Evolutionary conservation across 768 basidiomycete species (phyloP).

Genomic region (Lactarius indigo): DNA sequence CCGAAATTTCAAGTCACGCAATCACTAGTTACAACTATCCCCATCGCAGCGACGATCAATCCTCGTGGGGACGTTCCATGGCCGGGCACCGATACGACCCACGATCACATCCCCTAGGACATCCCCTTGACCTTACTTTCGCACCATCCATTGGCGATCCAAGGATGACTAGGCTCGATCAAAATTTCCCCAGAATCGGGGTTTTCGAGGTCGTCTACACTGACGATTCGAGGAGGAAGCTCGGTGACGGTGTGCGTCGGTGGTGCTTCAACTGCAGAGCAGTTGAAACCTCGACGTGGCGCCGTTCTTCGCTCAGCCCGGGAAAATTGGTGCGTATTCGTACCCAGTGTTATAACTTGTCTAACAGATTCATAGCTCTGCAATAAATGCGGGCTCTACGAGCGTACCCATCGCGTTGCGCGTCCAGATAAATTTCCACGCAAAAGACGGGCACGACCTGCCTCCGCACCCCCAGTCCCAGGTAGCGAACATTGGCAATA

Average conservation of each 20-base stretch:
- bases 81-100: not conserved
- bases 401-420: conserved; percentile 72
- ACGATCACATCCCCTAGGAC: not conserved
- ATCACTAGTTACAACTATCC: not conserved
- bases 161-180: not conserved
- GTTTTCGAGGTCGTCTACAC: conserved; percentile 38
- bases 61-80: not conserved
- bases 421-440: conserved; percentile 40
- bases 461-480: not conserved
- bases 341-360: not conserved
- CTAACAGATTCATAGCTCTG: conserved; percentile 23
- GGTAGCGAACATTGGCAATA: not conserved
- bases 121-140: not conserved
- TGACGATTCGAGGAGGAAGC: conserved; percentile 74
- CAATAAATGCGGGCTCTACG: conserved; percentile 73
- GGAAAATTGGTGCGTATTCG: conserved; percentile 59
- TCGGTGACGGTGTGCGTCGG: conserved; percentile 67
- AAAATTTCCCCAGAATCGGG: not conserved
- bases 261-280: conserved; percentile 82
- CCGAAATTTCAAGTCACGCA: not conserved
- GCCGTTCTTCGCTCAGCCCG: conserved; percentile 66
- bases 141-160: not conserved
- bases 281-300: conserved; percentile 77
- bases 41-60: not conserved
- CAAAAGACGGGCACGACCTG: not conserved